Evolutionary conservation across 2,329 filamentous ascomycete genomes (phyloP).

Genomic region (Thielaviopsis populi): DNA sequence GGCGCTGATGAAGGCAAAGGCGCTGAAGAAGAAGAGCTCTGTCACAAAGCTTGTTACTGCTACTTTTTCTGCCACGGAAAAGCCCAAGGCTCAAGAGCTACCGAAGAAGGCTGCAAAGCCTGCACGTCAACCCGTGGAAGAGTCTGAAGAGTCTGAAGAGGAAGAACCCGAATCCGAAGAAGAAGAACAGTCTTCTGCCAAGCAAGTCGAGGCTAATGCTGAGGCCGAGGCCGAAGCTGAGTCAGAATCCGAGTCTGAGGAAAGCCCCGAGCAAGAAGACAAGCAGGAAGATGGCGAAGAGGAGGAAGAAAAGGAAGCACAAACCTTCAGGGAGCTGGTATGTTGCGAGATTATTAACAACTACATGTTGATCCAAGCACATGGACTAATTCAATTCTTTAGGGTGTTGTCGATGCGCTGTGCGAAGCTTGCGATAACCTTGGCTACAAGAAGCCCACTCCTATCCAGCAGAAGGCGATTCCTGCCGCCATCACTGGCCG

Average conservation of each 20-base stretch:
- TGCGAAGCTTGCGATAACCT: slow-evolving; percentile 76
- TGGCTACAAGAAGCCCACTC: slow-evolving; percentile 72
- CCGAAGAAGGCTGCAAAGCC: slow-evolving; percentile 9
- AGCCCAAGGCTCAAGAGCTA: background rate
- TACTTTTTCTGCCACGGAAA: background rate
- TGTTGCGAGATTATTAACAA: slow-evolving; percentile 13
- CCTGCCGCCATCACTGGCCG: slow-evolving; percentile 63
- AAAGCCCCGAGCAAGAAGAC: slow-evolving; percentile 3
- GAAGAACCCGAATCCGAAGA: slow-evolving; percentile 8
- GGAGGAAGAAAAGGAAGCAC: slow-evolving; percentile 27
- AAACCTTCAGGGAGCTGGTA: slow-evolving; percentile 53
- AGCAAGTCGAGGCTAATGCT: background rate
- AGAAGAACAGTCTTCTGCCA: background rate
- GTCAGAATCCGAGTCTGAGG: slow-evolving; percentile 14
- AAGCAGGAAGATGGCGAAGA: slow-evolving; percentile 16
- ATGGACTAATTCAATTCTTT: background rate
- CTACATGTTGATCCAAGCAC: slow-evolving; percentile 17
- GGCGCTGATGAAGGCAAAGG: slow-evolving; percentile 7
- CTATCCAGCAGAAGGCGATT: slow-evolving; percentile 77
- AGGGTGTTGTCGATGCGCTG: slow-evolving; percentile 72
- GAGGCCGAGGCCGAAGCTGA: slow-evolving; percentile 7
- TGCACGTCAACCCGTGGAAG: background rate
- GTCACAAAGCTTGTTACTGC: background rate
- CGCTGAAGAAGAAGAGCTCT: slow-evolving; percentile 1
- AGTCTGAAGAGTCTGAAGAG: slow-evolving; percentile 7